phyloP scores from a whole-genome alignment of 192 early-diverging fungal genomes.

The Funneliformis mosseae region DNA sequence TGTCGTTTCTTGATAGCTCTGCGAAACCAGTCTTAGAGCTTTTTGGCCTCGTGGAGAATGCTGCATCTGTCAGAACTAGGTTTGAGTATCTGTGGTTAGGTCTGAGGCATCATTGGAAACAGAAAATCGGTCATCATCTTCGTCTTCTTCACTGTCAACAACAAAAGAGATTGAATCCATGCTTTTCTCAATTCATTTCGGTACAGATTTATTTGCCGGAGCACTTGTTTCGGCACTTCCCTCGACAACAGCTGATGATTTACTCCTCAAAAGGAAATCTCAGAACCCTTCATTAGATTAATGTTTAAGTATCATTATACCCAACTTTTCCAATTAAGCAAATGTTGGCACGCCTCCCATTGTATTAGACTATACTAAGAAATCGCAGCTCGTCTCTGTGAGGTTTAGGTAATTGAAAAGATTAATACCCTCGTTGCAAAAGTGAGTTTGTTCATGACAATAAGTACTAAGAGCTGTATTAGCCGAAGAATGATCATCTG shows the following conservation, averaged over 20 bases:
- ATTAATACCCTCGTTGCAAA: neutral
- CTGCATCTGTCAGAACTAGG: constrained; percentile 4
- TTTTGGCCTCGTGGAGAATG: constrained; percentile 7
- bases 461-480: constrained; percentile 17
- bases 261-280: neutral
- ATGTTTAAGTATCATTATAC: neutral
- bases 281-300: constrained; percentile 1
- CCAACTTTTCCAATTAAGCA: neutral
- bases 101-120: neutral
- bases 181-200: neutral
- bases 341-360: neutral
- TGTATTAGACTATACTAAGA: constrained; percentile 21
- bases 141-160: neutral
- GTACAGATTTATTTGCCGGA: neutral
- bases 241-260: neutral
- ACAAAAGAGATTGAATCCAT: neutral
- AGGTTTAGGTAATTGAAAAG: constrained; percentile 19
- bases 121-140: neutral
- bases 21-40: constrained; percentile 12
- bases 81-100: constrained; percentile 1
- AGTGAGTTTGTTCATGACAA: constrained; percentile 14
- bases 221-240: neutral
- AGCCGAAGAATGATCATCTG: neutral
- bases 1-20: neutral
- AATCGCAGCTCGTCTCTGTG: constrained; percentile 9